Conservation (phyloP, 2,329 filamentous ascomycete genomes). For the Cryoendolithus antarcticus region DNA sequence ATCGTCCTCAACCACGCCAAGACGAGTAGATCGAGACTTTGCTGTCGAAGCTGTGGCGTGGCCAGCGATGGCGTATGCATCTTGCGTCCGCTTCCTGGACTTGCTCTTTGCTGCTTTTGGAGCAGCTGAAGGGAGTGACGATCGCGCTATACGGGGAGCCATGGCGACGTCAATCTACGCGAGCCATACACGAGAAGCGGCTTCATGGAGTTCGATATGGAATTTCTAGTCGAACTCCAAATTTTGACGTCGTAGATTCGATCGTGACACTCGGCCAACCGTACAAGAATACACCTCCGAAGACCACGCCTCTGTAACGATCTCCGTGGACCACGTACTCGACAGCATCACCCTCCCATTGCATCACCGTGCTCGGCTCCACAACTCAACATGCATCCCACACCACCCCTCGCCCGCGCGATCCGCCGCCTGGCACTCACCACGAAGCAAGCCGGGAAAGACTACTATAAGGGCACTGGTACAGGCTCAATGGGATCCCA, state of each 20-base stretch:
- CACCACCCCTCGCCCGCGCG: constrained; percentile 52
- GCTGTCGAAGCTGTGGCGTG: constrained; percentile 23
- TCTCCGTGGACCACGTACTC: background rate
- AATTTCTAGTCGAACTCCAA: too few species aligned
- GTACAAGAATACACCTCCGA: constrained; percentile 6
- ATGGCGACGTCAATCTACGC: constrained; percentile 16
- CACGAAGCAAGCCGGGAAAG: constrained; percentile 84
- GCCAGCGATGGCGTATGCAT: constrained; percentile 56
- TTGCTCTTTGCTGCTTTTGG: constrained; percentile 27
- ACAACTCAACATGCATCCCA: constrained; percentile 41
- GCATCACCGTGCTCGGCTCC: background rate
- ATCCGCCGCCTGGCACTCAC: constrained; percentile 70
- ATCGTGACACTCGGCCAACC: too few species aligned
- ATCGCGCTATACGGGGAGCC: constrained; percentile 33
- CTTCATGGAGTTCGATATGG: too few species aligned
- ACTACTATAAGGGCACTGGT: constrained; percentile 94
- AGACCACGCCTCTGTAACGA: background rate
- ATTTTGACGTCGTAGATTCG: too few species aligned
- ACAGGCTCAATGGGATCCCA: constrained; percentile 78
- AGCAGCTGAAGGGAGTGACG: constrained; percentile 18
- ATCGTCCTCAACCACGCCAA: constrained; percentile 25
- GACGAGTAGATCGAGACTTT: too few species aligned
- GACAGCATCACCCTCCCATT: background rate
- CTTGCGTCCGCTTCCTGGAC: constrained; percentile 42
- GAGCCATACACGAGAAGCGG: too few species aligned